These are phyloP conservation scores for Graphilbum sp. DNA, from an alignment of 2,329 filamentous ascomycete genomes.

Conservation along the genomic window DNA sequence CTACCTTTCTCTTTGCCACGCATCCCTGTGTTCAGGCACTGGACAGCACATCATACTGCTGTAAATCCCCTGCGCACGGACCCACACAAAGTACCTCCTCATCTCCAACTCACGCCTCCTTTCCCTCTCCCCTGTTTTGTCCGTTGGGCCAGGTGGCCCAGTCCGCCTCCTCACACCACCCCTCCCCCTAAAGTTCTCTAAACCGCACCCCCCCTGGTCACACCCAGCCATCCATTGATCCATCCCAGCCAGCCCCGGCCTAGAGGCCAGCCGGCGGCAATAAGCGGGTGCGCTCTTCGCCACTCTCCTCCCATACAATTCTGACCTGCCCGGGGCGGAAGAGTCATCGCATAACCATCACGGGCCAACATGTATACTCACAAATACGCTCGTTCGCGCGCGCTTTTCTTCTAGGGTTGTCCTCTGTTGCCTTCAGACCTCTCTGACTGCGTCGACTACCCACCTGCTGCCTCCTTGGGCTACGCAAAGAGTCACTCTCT, in stretches of 20 bases:
- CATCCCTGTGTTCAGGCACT: neutral
- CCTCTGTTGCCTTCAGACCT: conserved; percentile 1
- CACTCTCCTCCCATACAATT: conserved; percentile 5
- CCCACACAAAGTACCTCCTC: conserved; percentile 14
- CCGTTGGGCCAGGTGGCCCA: conserved; percentile 18
- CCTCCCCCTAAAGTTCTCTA: neutral
- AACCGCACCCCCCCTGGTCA: conserved; percentile 3
- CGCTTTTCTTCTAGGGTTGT: conserved; percentile 5
- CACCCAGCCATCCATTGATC: conserved; percentile 6
- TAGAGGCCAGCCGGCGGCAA: conserved; percentile 5
- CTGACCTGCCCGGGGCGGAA: conserved; percentile 2
- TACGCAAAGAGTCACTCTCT: conserved; percentile 7
- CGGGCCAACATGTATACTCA: conserved; percentile 9
- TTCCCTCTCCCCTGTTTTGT: conserved; percentile 7
- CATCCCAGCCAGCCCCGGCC: conserved; percentile 3
- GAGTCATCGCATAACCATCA: conserved; percentile 11
- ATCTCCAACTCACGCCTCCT: conserved; percentile 5
- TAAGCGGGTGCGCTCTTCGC: conserved; percentile 7
- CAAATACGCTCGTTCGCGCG: conserved; percentile 8
- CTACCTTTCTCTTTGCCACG: conserved; percentile 12
- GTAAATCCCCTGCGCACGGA: neutral
- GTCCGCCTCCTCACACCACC: conserved; percentile 4
- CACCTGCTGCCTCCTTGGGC: neutral
- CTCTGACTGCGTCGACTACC: neutral
- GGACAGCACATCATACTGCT: neutral